A percentile compares a stretch with the other conserved stretches of the same genome.
Evolutionary conservation across 2,329 filamentous ascomycete species (phyloP).

Genomic region (Pleoardoris graminearum): DNA sequence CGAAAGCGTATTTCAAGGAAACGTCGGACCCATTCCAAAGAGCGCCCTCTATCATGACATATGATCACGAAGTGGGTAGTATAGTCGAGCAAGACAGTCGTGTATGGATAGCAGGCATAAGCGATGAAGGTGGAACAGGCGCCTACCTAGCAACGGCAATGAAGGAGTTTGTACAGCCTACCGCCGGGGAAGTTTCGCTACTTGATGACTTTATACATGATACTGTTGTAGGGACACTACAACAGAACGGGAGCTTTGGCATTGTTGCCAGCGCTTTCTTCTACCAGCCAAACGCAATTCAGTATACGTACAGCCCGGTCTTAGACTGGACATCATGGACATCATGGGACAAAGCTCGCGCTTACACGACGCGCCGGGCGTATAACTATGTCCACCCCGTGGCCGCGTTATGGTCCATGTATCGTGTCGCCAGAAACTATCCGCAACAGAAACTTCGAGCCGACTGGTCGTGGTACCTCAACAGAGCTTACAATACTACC

Average conservation of each 20-base stretch:
- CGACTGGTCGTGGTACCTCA: slow-evolving; percentile 60
- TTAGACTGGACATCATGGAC: slow-evolving; percentile 57
- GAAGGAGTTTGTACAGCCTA: slow-evolving; percentile 59
- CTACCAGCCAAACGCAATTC: slow-evolving; percentile 53
- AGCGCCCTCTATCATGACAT: slow-evolving; percentile 60
- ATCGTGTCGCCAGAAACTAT: slow-evolving; percentile 57
- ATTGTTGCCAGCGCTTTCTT: slow-evolving; percentile 62
- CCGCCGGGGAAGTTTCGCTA: slow-evolving; percentile 54
- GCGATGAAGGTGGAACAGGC: slow-evolving; percentile 62
- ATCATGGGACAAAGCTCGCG: slow-evolving; percentile 55
- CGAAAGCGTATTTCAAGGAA: slow-evolving; percentile 57
- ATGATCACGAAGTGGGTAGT: slow-evolving; percentile 49
- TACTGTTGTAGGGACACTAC: slow-evolving; percentile 55
- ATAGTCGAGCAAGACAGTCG: slow-evolving; percentile 53
- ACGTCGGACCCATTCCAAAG: slow-evolving; percentile 59
- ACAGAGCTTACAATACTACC: slow-evolving; percentile 58
- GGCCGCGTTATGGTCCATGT: slow-evolving; percentile 61
- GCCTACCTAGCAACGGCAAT: slow-evolving; percentile 59
- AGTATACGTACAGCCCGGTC: slow-evolving; percentile 50
- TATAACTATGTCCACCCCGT: slow-evolving; percentile 64
- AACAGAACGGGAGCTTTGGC: slow-evolving; percentile 46
- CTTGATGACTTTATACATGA: slow-evolving; percentile 59
- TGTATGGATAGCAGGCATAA: slow-evolving; percentile 63
- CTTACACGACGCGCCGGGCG: slow-evolving; percentile 55
- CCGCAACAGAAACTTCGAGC: slow-evolving; percentile 49